Conservation (phyloP, 1,284 basidiomycete species). For the Ustilago lituana region DNA sequence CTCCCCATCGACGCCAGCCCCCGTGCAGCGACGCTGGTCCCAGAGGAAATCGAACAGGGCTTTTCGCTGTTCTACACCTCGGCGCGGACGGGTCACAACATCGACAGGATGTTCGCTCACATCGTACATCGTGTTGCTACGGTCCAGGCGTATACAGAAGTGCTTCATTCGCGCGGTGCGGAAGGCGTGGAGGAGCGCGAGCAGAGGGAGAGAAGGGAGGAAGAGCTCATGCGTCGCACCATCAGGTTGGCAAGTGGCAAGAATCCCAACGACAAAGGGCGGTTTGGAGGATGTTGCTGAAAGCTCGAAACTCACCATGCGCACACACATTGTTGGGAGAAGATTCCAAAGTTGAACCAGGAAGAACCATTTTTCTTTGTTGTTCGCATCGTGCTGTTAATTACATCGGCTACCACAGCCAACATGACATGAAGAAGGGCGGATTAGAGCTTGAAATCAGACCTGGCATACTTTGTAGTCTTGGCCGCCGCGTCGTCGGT, state of each 20-base stretch:
- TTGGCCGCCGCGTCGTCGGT: slow-evolving; percentile 59
- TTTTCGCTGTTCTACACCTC: slow-evolving; percentile 61
- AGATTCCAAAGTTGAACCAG: too few species aligned
- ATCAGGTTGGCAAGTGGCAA: slow-evolving; percentile 48
- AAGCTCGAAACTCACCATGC: too few species aligned
- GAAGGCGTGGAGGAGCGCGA: slow-evolving; percentile 4
- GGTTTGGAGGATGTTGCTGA: slow-evolving; percentile 21
- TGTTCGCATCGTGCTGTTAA: too few species aligned
- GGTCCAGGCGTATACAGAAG: slow-evolving; percentile 19
- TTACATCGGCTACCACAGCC: too few species aligned
- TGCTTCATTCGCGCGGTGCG: neutral
- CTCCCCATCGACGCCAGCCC: slow-evolving; percentile 4
- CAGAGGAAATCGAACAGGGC: slow-evolving; percentile 37
- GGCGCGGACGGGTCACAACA: slow-evolving; percentile 44
- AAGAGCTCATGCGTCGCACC: slow-evolving; percentile 24
- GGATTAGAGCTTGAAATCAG: slow-evolving; percentile 54
- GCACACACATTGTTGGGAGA: too few species aligned
- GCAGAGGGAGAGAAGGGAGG: slow-evolving; percentile 2
- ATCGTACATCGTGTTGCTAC: slow-evolving; percentile 41
- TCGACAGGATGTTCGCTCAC: slow-evolving; percentile 53
- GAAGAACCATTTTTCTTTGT: too few species aligned
- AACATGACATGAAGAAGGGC: neutral
- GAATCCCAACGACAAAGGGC: neutral
- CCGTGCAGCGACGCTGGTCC: neutral
- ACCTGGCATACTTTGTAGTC: slow-evolving; percentile 49